phyloP scores from a whole-genome alignment of 257 asterid genomes.

The Fraxinus quadrangulata region DNA sequence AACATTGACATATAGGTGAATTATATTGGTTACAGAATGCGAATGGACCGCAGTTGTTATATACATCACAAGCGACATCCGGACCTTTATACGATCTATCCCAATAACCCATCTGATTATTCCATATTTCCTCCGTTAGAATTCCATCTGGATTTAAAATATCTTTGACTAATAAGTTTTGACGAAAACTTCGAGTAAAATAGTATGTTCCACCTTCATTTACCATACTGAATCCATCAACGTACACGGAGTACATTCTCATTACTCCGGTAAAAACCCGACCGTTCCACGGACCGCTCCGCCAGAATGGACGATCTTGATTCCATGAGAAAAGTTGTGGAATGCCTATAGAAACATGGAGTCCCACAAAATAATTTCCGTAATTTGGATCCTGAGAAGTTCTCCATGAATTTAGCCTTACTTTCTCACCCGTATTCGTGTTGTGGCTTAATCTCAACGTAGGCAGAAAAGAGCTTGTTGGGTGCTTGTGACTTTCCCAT shows the following conservation, averaged over 20 bases:
- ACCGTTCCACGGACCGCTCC: conserved; percentile 44
- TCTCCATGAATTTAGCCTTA: conserved; percentile 38
- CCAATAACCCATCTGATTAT: not conserved
- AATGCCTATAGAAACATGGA: not conserved
- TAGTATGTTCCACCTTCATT: conserved; percentile 17
- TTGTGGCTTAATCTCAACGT: conserved; percentile 30
- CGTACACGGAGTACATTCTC: conserved; percentile 7
- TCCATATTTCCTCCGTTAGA: not conserved
- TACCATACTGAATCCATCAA: conserved; percentile 12
- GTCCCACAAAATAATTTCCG: conserved; percentile 30
- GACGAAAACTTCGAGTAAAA: conserved; percentile 6
- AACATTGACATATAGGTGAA: conserved; percentile 27
- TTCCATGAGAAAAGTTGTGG: conserved; percentile 35
- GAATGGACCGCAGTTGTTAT: conserved; percentile 31
- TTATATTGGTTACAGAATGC: conserved; percentile 24
- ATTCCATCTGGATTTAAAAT: not conserved
- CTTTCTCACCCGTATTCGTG: conserved; percentile 1
- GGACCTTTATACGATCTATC: not conserved
- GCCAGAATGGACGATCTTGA: conserved; percentile 27
- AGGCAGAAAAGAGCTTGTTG: conserved; percentile 30
- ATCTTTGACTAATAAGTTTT: not conserved
- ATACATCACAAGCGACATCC: not conserved
- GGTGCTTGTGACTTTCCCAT: conserved; percentile 44
- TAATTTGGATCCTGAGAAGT: conserved; percentile 36
- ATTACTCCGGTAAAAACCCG: conserved; percentile 28